Percentiles rank a stretch among this genome's conserved stretches.
Conservation (phyloP, 495 filamentous ascomycete genomes). For the Daldinia childiae region DNA sequence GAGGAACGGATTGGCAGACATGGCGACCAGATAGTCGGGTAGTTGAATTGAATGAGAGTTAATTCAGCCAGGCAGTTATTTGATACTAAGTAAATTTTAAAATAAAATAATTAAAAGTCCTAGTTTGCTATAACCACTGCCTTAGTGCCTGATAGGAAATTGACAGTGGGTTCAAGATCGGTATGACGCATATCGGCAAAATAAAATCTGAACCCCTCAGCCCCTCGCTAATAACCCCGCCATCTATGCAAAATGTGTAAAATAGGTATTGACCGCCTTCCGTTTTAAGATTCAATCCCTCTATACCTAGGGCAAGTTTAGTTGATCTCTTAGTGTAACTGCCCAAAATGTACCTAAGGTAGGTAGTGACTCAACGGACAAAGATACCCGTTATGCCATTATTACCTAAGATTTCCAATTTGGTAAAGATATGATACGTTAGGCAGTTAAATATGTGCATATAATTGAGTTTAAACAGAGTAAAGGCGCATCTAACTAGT, state of each 20-base stretch:
- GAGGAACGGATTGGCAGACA: slow-evolving; percentile 75
- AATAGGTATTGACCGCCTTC: slow-evolving; percentile 13
- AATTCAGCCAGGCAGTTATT: no score
- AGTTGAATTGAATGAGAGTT: not conserved
- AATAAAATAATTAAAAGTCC: not conserved
- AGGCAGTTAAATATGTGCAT: not conserved
- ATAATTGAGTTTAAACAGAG: no score
- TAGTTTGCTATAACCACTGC: not conserved
- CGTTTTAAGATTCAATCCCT: not conserved
- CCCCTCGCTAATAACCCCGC: slow-evolving; percentile 23
- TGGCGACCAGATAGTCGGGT: slow-evolving; percentile 30
- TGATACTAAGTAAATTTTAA: no score
- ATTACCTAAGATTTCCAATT: not conserved
- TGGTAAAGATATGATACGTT: not conserved
- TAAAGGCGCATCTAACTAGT: no score
- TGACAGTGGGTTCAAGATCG: slow-evolving; percentile 12
- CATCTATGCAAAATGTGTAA: not conserved
- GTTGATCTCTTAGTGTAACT: not conserved
- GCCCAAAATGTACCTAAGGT: not conserved
- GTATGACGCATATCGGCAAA: slow-evolving; percentile 37
- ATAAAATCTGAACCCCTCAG: not conserved
- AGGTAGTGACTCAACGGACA: not conserved
- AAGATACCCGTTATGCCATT: not conserved
- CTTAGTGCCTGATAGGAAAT: not conserved
- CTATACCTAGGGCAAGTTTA: not conserved